Conservation (phyloP, 805 yeast species). For the Barnettozyma sucrosica region DNA sequence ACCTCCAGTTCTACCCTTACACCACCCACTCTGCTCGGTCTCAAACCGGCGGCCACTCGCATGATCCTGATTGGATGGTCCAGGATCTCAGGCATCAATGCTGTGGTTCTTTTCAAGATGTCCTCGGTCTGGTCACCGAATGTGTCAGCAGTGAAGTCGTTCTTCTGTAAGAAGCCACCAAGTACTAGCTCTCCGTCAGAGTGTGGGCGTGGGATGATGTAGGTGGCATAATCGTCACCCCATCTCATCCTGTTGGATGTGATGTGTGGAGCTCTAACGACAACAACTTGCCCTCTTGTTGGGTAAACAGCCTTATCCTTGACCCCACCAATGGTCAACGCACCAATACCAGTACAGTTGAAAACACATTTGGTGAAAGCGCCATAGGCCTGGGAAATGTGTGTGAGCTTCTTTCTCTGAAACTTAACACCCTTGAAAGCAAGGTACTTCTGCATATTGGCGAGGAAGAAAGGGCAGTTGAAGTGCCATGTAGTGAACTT, state of each 20-base stretch:
- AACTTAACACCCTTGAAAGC: slow-evolving; percentile 46
- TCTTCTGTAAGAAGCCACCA: slow-evolving; percentile 69
- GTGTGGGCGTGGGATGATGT: slow-evolving; percentile 66
- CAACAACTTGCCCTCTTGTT: slow-evolving; percentile 75
- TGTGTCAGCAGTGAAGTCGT: slow-evolving; percentile 58
- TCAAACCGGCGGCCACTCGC: slow-evolving; percentile 64
- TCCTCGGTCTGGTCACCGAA: slow-evolving; percentile 52
- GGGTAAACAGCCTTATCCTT: slow-evolving; percentile 59
- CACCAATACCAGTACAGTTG: slow-evolving; percentile 77
- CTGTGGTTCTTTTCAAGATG: slow-evolving; percentile 53
- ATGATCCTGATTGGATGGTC: slow-evolving; percentile 44
- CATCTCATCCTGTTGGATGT: slow-evolving; percentile 52
- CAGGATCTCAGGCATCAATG: slow-evolving; percentile 44
- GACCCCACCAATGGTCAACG: slow-evolving; percentile 58
- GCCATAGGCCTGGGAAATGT: slow-evolving; percentile 50
- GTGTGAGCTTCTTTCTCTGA: slow-evolving; percentile 39
- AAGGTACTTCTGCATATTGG: slow-evolving; percentile 41
- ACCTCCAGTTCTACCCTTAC: slow-evolving; percentile 57
- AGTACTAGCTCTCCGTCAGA: slow-evolving; percentile 62
- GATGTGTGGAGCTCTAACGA: slow-evolving; percentile 64
- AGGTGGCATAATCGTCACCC: slow-evolving; percentile 59
- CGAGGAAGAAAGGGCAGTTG: slow-evolving; percentile 61
- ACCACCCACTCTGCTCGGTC: slow-evolving; percentile 77
- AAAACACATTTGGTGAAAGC: slow-evolving; percentile 39
- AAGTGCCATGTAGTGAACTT: slow-evolving; percentile 57